phyloP scores from a whole-genome alignment of 441 rosid genomes.

The Populus trichocarpa region DNA sequence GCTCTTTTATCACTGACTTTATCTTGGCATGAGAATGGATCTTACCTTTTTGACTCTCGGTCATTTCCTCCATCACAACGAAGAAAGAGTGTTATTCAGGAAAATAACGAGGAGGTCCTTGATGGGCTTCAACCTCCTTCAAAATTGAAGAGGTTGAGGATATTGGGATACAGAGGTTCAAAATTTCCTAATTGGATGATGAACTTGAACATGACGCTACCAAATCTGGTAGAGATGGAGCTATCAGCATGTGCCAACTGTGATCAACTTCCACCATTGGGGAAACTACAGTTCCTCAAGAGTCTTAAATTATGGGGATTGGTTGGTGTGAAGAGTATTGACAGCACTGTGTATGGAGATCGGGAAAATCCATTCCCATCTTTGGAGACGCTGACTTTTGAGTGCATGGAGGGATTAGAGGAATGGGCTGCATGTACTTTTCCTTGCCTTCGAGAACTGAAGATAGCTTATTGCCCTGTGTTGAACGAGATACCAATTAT shows the following conservation, averaged over 20 bases:
- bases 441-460: constrained; percentile 4
- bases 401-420: background rate
- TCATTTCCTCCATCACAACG: too few species aligned
- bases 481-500: constrained; percentile 10
- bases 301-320: accelerated
- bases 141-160: background rate
- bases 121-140: background rate
- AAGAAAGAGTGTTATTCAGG: too few species aligned
- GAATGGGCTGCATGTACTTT: constrained; percentile 1
- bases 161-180: background rate
- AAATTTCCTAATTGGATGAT: constrained; percentile 18
- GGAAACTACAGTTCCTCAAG: constrained; percentile 16
- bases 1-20: too few species aligned
- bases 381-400: background rate
- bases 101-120: constrained; percentile 7
- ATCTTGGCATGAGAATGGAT: too few species aligned
- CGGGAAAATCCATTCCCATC: background rate
- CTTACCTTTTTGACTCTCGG: too few species aligned
- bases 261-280: constrained; percentile 21
- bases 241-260: background rate
- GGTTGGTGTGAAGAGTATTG: constrained; percentile 10
- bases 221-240: constrained; percentile 15
- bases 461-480: background rate
- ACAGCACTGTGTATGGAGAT: background rate
- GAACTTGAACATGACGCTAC: background rate